phyloP scores from a whole-genome alignment of 148 eudicot genomes.

The Dysphania ambrosioides region DNA sequence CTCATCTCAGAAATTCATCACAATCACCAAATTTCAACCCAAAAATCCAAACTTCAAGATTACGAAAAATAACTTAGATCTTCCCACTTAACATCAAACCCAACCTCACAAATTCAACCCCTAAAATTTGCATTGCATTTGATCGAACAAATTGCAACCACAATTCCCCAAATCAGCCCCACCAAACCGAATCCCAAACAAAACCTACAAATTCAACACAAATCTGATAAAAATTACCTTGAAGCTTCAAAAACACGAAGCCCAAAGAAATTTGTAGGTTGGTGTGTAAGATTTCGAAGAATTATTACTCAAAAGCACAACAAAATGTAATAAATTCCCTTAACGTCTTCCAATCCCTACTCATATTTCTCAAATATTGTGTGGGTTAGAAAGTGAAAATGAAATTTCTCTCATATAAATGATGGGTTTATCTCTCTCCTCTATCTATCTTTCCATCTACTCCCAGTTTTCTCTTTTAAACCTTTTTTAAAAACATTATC shows the following conservation, averaged over 20 bases:
- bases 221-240: too few species aligned
- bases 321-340: too few species aligned
- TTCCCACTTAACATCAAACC: slow-evolving; percentile 3
- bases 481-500: slow-evolving; percentile 48
- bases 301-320: background rate
- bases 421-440: slow-evolving; percentile 30
- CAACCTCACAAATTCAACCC: too few species aligned
- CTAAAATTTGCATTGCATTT: slow-evolving; percentile 17
- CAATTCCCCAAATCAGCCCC: slow-evolving; percentile 20
- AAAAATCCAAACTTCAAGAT: too few species aligned
- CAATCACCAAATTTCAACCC: background rate
- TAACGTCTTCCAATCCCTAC: slow-evolving; percentile 30
- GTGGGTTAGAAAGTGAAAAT: too few species aligned
- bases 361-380: too few species aligned
- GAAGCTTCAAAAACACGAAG: too few species aligned
- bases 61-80: slow-evolving; percentile 18
- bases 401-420: too few species aligned
- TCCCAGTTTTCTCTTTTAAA: slow-evolving; percentile 30
- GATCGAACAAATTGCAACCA: slow-evolving; percentile 30
- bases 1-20: background rate
- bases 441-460: slow-evolving; percentile 40
- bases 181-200: background rate
- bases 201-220: too few species aligned
- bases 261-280: slow-evolving; percentile 1
- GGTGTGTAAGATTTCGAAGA: slow-evolving; percentile 13